A percentile compares a stretch with the other conserved stretches of the same genome.
Conservation (phyloP, 2,329 filamentous ascomycete genomes). For the Phyllosticta citrichinensis region DNA sequence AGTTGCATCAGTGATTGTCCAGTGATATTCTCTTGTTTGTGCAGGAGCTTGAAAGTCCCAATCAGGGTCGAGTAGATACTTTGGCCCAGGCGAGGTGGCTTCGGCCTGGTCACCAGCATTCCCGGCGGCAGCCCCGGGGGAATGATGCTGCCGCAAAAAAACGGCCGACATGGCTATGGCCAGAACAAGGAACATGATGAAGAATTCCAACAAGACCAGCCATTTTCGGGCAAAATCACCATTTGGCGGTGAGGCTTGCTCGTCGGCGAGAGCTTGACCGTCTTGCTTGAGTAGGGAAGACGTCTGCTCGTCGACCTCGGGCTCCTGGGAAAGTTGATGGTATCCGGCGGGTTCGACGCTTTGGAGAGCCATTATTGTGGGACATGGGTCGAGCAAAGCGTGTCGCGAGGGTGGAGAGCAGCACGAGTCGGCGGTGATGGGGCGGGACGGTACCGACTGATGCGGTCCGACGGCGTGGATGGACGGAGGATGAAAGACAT, state of each 20-base stretch:
- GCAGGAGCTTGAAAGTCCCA: slow-evolving; percentile 47
- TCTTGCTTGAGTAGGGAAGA: neutral
- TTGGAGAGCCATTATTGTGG: neutral
- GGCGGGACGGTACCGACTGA: neutral
- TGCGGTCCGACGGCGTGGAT: neutral
- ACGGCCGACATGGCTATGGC: neutral
- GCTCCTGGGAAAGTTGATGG: neutral
- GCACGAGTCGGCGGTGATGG: neutral
- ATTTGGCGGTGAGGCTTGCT: neutral
- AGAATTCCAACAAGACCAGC: neutral
- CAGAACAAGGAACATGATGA: neutral
- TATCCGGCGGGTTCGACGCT: neutral
- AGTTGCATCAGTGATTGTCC: slow-evolving; percentile 48
- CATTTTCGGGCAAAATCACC: neutral
- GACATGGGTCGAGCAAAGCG: neutral
- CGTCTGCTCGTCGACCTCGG: neutral
- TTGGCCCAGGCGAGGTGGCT: neutral
- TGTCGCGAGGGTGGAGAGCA: neutral
- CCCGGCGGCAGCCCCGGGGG: neutral
- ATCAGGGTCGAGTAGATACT: slow-evolving; percentile 42
- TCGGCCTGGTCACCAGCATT: neutral
- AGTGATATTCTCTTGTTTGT: slow-evolving; percentile 47
- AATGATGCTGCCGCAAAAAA: neutral
- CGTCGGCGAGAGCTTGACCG: neutral
- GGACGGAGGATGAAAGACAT: neutral